Evolutionary conservation across 2,329 filamentous ascomycete species (phyloP).

Genomic region (Cyclaneusma minus): DNA sequence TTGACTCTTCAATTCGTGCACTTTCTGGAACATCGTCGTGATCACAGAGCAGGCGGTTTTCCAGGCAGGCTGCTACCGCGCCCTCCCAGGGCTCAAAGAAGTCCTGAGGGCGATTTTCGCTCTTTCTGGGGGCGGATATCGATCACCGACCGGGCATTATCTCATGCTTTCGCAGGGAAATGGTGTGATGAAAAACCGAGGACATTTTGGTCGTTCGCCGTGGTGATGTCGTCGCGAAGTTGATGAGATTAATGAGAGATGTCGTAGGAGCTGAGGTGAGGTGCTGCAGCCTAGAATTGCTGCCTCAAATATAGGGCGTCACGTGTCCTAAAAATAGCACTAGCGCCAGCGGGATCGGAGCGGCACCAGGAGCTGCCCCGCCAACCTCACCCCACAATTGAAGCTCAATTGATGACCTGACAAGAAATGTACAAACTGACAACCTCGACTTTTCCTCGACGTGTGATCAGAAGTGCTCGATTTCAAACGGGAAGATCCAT

Average conservation of each 20-base stretch:
- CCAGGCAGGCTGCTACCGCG: too few relatives aligned
- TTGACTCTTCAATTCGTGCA: not conserved
- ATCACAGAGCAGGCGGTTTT: too few relatives aligned
- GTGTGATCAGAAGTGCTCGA: too few relatives aligned
- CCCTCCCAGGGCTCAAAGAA: too few relatives aligned
- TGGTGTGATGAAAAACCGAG: not conserved
- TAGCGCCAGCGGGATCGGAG: not conserved
- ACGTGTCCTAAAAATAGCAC: not conserved
- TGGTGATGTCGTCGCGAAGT: conserved; percentile 8
- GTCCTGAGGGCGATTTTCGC: conserved; percentile 1
- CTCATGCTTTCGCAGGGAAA: conserved; percentile 3
- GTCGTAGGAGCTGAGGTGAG: conserved; percentile 12
- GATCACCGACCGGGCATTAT: conserved; percentile 13
- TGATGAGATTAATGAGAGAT: conserved; percentile 8
- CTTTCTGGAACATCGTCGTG: not conserved
- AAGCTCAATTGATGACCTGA: not conserved
- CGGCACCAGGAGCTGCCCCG: not conserved
- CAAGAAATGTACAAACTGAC: too few relatives aligned
- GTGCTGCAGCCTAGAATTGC: conserved; percentile 1
- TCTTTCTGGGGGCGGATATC: conserved; percentile 1
- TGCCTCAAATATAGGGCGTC: not conserved
- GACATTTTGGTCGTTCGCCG: conserved; percentile 1
- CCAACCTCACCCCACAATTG: not conserved
- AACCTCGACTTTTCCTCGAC: too few relatives aligned
- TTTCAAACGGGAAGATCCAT: too few relatives aligned